Evolutionary conservation across 164 flowering plant genomes (phyloP), one percentile per base, ranked within the genome.

Genomic region (Dillenia turbinata): DNA sequence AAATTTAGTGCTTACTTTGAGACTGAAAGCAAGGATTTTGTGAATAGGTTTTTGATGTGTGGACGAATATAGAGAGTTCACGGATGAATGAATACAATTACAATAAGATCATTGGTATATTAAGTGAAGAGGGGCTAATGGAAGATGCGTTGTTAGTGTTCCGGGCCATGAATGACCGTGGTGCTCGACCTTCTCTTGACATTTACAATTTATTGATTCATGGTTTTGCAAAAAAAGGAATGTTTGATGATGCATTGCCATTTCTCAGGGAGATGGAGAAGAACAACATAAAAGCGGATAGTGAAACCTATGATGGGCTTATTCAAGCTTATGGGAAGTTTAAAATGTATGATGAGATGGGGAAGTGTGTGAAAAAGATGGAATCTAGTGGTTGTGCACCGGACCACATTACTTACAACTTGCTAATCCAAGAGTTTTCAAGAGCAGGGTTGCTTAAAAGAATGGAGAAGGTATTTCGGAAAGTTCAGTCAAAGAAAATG

Each of bases 301-400:
- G 73, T 22, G 63, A 70, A 62, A 79, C 82, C 8, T 81, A 77
- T 52, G 67, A 81, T 65, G 83, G 82, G 24, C 77, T 84, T 24
- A 81, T 84, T 68, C 68, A 74, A 76, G 80, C 82, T 62, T 84
- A 81, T 68, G 89, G 80, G 24, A 73, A 73, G 22, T 70, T 55
- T 52, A 61, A 60, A 63, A 79, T 79, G 88, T 86, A 80, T 66
- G 83, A 82, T 75, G 89, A 84, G 71, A 82, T 86, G 63, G 71
- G 71, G 49, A 49, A 60, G 48, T 82, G 84, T 51, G 16, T 79
- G 73, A 79, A 78, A 72, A 77, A 63, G 54, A 86, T 86, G 92
- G 77, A 82, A 54, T 54, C 64, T 1, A 66, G 69, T 17, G 82
- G 84, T 2, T 78, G 83, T 71, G 56, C 53, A 10, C 83, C 78